Evolutionary conservation across 1,139 yeast species (phyloP).

Genomic region (Candida neerlandica): DNA sequence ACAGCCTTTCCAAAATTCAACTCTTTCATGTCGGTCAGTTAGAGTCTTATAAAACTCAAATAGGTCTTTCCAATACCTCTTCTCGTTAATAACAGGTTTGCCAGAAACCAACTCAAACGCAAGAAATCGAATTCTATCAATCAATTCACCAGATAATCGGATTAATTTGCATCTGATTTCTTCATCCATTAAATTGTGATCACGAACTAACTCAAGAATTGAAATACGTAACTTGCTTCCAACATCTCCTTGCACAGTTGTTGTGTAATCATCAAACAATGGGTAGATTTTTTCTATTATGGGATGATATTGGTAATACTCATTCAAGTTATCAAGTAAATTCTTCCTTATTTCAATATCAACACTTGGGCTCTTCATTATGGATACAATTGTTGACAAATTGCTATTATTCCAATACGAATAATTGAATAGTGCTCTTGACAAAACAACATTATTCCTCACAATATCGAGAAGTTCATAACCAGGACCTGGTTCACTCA

Average conservation of each 20-base stretch:
- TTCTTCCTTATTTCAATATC: constrained; percentile 31
- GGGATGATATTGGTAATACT: constrained; percentile 35
- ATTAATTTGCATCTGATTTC: constrained; percentile 39
- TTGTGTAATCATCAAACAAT: constrained; percentile 63
- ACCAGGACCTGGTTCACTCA: constrained; percentile 19
- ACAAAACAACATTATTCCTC: constrained; percentile 24
- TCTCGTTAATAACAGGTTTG: constrained; percentile 3
- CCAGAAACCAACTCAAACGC: constrained; percentile 27
- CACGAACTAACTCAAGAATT: constrained; percentile 28
- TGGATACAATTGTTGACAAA: constrained; percentile 17
- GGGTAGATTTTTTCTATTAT: constrained; percentile 9
- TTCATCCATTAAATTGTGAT: constrained; percentile 21
- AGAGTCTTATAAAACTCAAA: constrained; percentile 21
- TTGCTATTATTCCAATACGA: constrained; percentile 15
- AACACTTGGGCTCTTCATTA: constrained; percentile 21
- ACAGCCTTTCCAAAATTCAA: constrained; percentile 59
- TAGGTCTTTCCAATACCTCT: constrained; percentile 29
- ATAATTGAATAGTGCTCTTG: constrained; percentile 35
- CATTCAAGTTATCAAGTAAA: constrained; percentile 22
- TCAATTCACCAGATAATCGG: constrained; percentile 51
- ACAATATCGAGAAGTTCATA: background rate
- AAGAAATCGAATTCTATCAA: constrained; percentile 31
- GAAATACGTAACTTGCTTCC: constrained; percentile 71
- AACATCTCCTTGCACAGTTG: constrained; percentile 73
- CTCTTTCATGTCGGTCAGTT: constrained; percentile 1